Evolutionary conservation across 768 basidiomycete genomes (phyloP).

Genomic region (Brasilioporus rufonigricans): DNA sequence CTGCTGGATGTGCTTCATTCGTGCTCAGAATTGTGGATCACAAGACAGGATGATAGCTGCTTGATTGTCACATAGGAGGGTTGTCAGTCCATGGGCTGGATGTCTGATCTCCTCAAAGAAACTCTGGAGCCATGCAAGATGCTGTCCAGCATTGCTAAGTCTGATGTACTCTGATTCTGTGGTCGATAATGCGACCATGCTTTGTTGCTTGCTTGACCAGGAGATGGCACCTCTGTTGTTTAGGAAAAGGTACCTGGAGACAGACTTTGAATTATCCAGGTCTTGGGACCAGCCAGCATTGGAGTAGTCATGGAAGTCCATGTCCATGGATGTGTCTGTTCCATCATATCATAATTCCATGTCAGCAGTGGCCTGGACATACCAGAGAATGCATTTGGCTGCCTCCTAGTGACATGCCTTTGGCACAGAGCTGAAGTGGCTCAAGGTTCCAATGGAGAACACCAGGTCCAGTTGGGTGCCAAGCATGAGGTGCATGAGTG

Average conservation of each 20-base stretch:
- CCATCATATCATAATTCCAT: neutral
- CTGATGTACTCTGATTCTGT: too few relatives aligned
- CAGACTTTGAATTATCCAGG: neutral
- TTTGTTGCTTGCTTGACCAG: neutral
- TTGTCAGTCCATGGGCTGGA: too few relatives aligned
- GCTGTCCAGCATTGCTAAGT: too few relatives aligned
- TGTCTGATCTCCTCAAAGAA: too few relatives aligned
- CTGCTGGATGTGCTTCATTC: too few relatives aligned
- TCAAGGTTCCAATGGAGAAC: neutral
- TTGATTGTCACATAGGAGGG: too few relatives aligned
- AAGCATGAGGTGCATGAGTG: slow-evolving; percentile 3
- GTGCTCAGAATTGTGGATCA: too few relatives aligned
- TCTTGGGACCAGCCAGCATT: neutral
- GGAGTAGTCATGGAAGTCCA: neutral
- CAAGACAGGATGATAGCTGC: too few relatives aligned
- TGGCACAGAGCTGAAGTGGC: neutral
- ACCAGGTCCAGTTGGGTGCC: neutral
- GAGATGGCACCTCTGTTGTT: neutral
- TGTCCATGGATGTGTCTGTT: neutral
- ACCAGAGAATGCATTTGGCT: neutral
- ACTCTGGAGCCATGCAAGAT: too few relatives aligned
- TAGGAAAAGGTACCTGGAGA: neutral
- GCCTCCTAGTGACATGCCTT: neutral
- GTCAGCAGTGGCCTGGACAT: neutral
- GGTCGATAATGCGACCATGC: too few relatives aligned